A percentile compares a stretch with the other conserved stretches of the same genome.
phyloP scores from a whole-genome alignment of 768 basidiomycete genomes.

The Pilatotrama ljubarskyi region DNA sequence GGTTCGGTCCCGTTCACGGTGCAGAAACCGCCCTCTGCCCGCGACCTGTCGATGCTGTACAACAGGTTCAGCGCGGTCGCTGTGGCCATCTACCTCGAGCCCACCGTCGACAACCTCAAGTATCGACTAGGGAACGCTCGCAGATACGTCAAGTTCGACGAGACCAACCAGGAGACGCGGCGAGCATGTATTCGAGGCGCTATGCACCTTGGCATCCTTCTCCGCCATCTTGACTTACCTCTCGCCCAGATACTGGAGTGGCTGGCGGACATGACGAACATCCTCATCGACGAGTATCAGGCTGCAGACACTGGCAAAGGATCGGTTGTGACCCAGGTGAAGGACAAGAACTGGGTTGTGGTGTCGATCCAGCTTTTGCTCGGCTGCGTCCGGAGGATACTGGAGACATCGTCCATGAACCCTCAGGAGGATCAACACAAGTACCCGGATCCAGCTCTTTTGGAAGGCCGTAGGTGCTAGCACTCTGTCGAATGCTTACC shows the following conservation, averaged over 20 bases:
- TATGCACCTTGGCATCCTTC: constrained; percentile 65
- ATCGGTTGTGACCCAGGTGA: constrained; percentile 2
- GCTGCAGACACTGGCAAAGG: constrained; percentile 25
- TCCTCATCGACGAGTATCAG: constrained; percentile 58
- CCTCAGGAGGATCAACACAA: constrained; percentile 34
- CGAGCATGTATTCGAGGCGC: constrained; percentile 74
- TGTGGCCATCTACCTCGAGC: constrained; percentile 68
- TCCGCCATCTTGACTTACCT: constrained; percentile 52
- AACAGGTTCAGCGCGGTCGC: constrained; percentile 80
- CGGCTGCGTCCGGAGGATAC: constrained; percentile 54
- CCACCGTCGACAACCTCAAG: constrained; percentile 43
- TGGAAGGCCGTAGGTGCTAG: constrained; percentile 50
- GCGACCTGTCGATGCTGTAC: constrained; percentile 72
- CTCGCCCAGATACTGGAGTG: constrained; percentile 59
- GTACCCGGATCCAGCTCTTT: constrained; percentile 65
- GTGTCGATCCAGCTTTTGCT: constrained; percentile 54
- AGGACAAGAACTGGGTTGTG: constrained; percentile 31
- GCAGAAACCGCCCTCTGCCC: constrained; percentile 45
- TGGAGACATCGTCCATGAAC: constrained; percentile 42
- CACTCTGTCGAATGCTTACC: not conserved
- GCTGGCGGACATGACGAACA: constrained; percentile 58
- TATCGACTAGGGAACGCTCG: constrained; percentile 65
- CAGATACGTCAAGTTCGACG: constrained; percentile 65
- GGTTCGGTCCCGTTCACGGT: constrained; percentile 66
- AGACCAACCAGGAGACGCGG: constrained; percentile 63